These are phyloP conservation scores for Mycena alexandri DNA, from an alignment of 768 basidiomycete genomes.

Conservation along the genomic window DNA sequence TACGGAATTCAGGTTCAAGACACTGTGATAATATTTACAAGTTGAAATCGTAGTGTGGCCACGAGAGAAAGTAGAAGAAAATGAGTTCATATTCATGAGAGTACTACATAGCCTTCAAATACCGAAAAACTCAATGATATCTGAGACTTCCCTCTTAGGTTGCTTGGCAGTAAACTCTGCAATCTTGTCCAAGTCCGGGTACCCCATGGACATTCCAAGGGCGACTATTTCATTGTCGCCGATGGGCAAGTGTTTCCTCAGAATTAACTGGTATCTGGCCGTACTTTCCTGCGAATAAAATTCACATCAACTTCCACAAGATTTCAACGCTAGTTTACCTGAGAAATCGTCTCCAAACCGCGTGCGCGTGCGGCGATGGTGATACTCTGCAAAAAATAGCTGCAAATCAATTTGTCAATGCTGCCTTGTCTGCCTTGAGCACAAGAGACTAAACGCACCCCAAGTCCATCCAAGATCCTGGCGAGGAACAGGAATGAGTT, in stretches of 20 bases:
- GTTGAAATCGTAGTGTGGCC: too few species aligned
- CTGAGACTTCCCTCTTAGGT: constrained; percentile 35
- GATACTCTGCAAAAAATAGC: constrained; percentile 37
- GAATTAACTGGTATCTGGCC: constrained; percentile 35
- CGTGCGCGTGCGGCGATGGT: constrained; percentile 37
- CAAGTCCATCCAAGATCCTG: constrained; percentile 34
- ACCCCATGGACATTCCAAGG: constrained; percentile 32
- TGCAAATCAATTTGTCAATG: not conserved
- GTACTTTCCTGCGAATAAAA: constrained; percentile 10
- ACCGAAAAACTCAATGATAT: constrained; percentile 34
- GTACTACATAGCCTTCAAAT: not conserved
- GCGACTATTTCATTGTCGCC: constrained; percentile 34
- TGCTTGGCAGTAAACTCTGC: constrained; percentile 28
- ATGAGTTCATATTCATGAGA: too few species aligned
- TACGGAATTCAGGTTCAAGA: too few species aligned
- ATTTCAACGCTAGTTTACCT: constrained; percentile 4
- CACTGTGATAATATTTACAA: too few species aligned
- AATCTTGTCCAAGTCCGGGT: constrained; percentile 37
- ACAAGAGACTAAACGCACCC: constrained; percentile 10
- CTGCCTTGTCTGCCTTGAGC: not conserved
- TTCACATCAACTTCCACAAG: not conserved
- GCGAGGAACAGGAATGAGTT: not conserved
- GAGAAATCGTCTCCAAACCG: constrained; percentile 35
- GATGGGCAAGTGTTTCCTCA: constrained; percentile 31
- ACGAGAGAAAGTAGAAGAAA: too few species aligned